Evolutionary conservation across 768 basidiomycete genomes (phyloP), one percentile per base, ranked within the genome.

Genomic region (Pleurotus platypus): DNA sequence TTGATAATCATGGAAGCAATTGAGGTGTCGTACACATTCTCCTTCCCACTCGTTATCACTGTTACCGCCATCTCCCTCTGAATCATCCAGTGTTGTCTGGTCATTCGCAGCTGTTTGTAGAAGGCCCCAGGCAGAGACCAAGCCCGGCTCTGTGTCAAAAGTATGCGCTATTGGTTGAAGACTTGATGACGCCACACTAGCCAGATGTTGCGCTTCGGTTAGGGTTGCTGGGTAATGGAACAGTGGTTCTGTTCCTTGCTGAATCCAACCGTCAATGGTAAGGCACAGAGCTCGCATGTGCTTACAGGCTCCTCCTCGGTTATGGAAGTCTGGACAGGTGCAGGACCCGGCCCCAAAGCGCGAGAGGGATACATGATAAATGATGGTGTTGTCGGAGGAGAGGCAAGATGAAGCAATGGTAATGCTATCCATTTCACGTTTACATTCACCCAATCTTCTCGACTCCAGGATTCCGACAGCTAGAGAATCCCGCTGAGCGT

Each of bases 241-340:
- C 42, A 13, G 42, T 15, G 42, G 42, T 12, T 43, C 42, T 20
- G 18, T 15, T 20, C 42, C 42, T 43, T 15, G 15, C 15, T 15
- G 18, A 7, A 43, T 20, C 42, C 42, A 43, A 6, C 18, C 42
- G 18, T 43, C 13, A 8, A 43, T 43, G 15, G 18, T 43, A 20
- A 43, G 42, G 5, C 13, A 2, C n/a, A 43, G 42, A 43, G 42
- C 62, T 2, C 58, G 56, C 13, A 64, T 55, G 26, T 64, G 63
- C 39, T 64, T 64, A 55, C 63, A 64, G 9, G 61, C 63, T n/a
- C 61, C 61, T 5, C 63, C 63, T n/a, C 57, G 7, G 2, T 50
- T 26, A 13, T n/a, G 6, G 22, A 61, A 63, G 27, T 63, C 62
- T 3, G 11, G 38, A 43, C 62, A 63, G 3, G 40, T 47, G 37